Evolutionary conservation across 805 yeast species (phyloP).

Genomic region (Saccharomycopsis sp.): DNA sequence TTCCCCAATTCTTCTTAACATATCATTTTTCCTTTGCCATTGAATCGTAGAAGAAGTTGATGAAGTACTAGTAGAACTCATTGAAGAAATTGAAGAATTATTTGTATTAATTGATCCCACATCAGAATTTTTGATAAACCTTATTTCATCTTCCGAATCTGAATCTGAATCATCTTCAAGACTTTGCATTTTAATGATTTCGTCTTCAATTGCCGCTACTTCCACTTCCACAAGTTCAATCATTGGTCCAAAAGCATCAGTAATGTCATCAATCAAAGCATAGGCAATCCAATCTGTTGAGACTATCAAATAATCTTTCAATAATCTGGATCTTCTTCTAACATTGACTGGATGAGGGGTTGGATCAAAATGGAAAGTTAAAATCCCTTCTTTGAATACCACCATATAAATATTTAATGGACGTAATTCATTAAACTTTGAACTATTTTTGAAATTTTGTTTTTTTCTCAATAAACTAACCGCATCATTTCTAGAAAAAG

Average conservation of each 20-base stretch:
- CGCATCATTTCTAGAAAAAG: neutral
- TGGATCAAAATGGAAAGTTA: constrained; percentile 64
- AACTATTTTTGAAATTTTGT: neutral
- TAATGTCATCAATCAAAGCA: constrained; percentile 74
- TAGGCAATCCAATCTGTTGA: constrained; percentile 77
- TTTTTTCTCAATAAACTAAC: neutral
- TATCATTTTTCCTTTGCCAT: constrained; percentile 90
- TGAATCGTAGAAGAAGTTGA: constrained; percentile 39
- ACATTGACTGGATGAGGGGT: constrained; percentile 64
- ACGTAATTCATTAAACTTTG: constrained; percentile 21
- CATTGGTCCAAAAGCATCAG: constrained; percentile 78
- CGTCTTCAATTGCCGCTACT: constrained; percentile 67
- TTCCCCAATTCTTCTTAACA: constrained; percentile 91
- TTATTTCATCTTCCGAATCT: constrained; percentile 2
- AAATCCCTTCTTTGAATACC: constrained; percentile 56
- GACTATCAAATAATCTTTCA: constrained; percentile 68
- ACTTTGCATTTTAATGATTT: constrained; percentile 24
- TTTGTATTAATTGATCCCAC: neutral
- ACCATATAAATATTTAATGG: constrained; percentile 70
- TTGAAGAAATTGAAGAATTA: neutral
- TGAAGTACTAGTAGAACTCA: constrained; percentile 20
- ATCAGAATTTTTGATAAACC: constrained; percentile 1
- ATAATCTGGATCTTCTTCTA: constrained; percentile 70
- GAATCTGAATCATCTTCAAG: constrained; percentile 16
- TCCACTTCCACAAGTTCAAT: constrained; percentile 69